Evolutionary conservation across 169 alveolate genomes (phyloP).

Genomic region (Sarcocystis neurona): DNA sequence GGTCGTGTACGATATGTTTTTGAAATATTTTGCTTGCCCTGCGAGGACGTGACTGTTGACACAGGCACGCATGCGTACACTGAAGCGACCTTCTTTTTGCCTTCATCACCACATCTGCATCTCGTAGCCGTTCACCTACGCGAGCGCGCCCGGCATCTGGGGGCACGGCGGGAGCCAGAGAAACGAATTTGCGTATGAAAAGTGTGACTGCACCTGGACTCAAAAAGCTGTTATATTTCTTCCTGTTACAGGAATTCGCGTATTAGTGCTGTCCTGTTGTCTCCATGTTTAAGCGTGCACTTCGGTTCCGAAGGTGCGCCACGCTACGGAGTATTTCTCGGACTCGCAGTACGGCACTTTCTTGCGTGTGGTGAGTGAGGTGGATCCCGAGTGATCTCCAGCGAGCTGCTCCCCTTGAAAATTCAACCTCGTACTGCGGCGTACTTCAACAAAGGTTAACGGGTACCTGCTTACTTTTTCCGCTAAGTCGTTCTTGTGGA

Average conservation of each 20-base stretch:
- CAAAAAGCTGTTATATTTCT: not conserved
- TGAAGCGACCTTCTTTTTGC: too few species aligned
- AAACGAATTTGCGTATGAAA: not conserved
- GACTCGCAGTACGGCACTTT: constrained; percentile 57
- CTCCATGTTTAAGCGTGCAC: constrained; percentile 29
- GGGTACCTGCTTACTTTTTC: not conserved
- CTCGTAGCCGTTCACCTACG: not conserved
- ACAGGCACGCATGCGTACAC: too few species aligned
- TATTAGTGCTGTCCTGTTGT: not conserved
- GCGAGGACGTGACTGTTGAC: too few species aligned
- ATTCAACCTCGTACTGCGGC: not conserved
- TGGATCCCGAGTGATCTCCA: too few species aligned
- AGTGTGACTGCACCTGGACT: not conserved
- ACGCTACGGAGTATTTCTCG: constrained; percentile 51
- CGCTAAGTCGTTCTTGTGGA: not conserved
- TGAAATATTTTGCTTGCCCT: too few species aligned
- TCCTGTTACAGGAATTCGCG: not conserved
- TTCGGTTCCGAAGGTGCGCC: constrained; percentile 49
- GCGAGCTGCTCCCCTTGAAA: not conserved
- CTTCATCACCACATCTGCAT: too few species aligned
- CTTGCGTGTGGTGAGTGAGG: constrained; percentile 58
- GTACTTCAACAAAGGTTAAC: not conserved
- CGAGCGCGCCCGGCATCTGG: not conserved
- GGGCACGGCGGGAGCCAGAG: not conserved
- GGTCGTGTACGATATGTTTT: too few species aligned